Evolutionary conservation across 352 stramenopile genomes (phyloP), one percentile per base, ranked within the genome.

Genomic region (Pythium chondricola): DNA sequence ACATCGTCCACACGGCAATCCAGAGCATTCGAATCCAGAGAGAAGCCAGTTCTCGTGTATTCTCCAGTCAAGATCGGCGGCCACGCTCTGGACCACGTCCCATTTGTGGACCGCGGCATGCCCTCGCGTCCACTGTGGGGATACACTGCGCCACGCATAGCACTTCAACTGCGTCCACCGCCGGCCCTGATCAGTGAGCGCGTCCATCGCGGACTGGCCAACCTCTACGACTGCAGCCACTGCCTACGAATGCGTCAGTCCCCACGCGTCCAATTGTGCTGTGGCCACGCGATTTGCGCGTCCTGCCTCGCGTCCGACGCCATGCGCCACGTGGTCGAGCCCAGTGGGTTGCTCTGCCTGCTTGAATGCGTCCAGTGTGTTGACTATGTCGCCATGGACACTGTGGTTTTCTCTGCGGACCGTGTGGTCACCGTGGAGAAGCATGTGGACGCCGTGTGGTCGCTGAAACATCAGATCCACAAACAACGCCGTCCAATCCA

Each of bases 71-170:
- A 91, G 55, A 91, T 91, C 45, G 76, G 78, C 18, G 81, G 81
- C 31, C 81, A 92, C 42, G 58, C 72, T 14, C 59, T 89, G 46
- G 81, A 93, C 52, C 80, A 92, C 60, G 67, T 92, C 43, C 75
- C 69, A 25, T 87, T 85, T 42, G 57, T 75, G 18, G 64, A 81
- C 60, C 70, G 73, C 14, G 75, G 80, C 0, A 43, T 72, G 35
- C 77, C 77, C 6, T 88, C 77, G 17, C 67, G 71, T 21, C 77
- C 77, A 14, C 57, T 88, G 26, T 64, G 78, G 46, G 74, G 71
- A 3, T 85, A 40, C 21, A 20, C 48, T 6, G 32, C 20, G 25
- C 39, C 52, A 14, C 20, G 38, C 1, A 31, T 47, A 3, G 14
- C 20, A 9, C 10, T 32, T 16, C 44, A 8, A 18, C 9, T 22